A percentile compares a stretch with the other conserved stretches of the same genome.
Evolutionary conservation across 176 grass and related monocot genomes (phyloP).

Genomic region (Tillandsia leiboldiana): DNA sequence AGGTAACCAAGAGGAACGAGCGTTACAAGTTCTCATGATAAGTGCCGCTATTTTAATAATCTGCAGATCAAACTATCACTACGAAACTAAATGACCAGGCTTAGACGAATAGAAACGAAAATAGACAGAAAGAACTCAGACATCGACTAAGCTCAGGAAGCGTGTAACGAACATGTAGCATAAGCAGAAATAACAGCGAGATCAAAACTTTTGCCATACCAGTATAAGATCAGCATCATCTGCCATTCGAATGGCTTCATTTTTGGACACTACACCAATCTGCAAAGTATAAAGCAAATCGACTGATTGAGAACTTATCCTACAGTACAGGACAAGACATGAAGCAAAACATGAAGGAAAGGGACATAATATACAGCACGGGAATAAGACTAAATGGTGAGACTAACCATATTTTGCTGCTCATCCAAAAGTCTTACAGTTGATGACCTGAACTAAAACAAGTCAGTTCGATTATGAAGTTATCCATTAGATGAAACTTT

Average conservation of each 20-base stretch:
- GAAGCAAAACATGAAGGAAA: slow-evolving; percentile 3
- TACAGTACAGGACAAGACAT: not conserved
- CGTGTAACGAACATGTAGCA: too few species aligned
- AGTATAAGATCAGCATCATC: slow-evolving; percentile 53
- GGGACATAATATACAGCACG: not conserved
- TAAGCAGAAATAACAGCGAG: not conserved
- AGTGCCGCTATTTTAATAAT: too few species aligned
- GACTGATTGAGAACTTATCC: not conserved
- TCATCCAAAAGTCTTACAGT: slow-evolving; percentile 87
- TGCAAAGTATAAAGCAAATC: slow-evolving; percentile 15
- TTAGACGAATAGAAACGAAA: too few species aligned
- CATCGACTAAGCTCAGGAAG: too few species aligned
- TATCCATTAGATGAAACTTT: not conserved
- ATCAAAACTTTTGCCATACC: slow-evolving; percentile 33
- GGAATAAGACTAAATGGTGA: slow-evolving; percentile 1
- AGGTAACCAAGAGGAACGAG: too few species aligned
- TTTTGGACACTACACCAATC: slow-evolving; percentile 72
- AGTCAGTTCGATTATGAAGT: slow-evolving; percentile 3
- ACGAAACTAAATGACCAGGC: too few species aligned
- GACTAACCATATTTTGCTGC: slow-evolving; percentile 75
- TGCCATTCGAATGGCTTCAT: slow-evolving; percentile 59
- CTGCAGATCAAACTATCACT: too few species aligned
- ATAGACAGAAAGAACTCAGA: too few species aligned
- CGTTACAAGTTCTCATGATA: too few species aligned
- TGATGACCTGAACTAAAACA: slow-evolving; percentile 38